Conservation (phyloP, 2,329 filamentous ascomycete genomes). For the Chaetomium sp. region DNA sequence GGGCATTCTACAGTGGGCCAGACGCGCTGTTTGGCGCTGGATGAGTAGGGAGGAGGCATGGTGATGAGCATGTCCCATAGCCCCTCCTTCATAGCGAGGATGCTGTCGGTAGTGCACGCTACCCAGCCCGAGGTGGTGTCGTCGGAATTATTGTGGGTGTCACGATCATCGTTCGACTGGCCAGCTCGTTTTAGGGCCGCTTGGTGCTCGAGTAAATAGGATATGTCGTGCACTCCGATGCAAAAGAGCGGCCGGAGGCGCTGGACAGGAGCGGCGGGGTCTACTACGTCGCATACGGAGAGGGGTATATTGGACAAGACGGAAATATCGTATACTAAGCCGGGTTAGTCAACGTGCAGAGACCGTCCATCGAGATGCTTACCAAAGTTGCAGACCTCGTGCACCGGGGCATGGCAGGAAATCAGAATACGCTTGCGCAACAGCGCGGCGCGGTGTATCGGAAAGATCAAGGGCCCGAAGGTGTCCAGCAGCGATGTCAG, state of each 20-base stretch:
- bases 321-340: conserved; percentile 86
- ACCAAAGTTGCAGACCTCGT: conserved; percentile 88
- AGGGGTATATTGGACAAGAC: conserved; percentile 85
- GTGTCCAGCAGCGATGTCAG: conserved; percentile 74
- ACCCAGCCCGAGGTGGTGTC: conserved; percentile 73
- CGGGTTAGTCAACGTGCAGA: conserved; percentile 15
- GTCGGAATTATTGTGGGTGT: conserved; percentile 44
- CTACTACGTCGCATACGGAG: conserved; percentile 70
- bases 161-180: conserved; percentile 39
- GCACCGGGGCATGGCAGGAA: conserved; percentile 82
- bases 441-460: conserved; percentile 83
- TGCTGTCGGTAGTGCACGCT: conserved; percentile 93
- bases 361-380: conserved; percentile 34
- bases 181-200: conserved; percentile 30
- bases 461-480: conserved; percentile 90
- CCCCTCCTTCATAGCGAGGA: conserved; percentile 80
- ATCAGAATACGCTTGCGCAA: conserved; percentile 87
- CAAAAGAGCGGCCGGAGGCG: conserved; percentile 85
- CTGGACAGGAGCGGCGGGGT: conserved; percentile 60
- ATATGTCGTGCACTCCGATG: conserved; percentile 90
- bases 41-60: conserved; percentile 66
- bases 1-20: conserved; percentile 78
- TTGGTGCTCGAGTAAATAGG: conserved; percentile 67
- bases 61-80: conserved; percentile 90
- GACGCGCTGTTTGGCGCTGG: conserved; percentile 59